Percentiles rank a stretch among this genome's conserved stretches.
Conservation (phyloP, 2,329 filamentous ascomycete genomes). For the Penicillium sclerotigenum region DNA sequence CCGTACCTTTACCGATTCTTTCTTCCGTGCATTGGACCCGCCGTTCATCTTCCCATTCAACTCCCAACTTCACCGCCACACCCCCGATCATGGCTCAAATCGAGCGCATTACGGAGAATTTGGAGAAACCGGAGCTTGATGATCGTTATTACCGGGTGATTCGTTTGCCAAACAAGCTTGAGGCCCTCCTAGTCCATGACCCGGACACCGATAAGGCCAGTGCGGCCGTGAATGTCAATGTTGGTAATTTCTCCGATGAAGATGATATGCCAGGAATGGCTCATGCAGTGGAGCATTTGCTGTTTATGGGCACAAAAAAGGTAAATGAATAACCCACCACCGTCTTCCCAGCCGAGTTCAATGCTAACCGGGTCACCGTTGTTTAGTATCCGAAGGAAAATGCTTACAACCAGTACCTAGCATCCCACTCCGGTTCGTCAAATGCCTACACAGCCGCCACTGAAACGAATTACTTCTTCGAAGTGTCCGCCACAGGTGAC, state of each 20-base stretch:
- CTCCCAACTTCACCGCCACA: constrained; percentile 19
- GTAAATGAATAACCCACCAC: constrained; percentile 38
- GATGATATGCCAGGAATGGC: constrained; percentile 91
- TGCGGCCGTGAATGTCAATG: constrained; percentile 90
- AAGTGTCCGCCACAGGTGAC: constrained; percentile 75
- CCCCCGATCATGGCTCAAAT: constrained; percentile 33
- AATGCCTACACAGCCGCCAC: constrained; percentile 94
- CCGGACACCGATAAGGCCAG: constrained; percentile 94
- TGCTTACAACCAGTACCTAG: constrained; percentile 90
- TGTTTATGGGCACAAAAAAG: constrained; percentile 99
- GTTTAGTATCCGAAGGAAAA: constrained; percentile 83
- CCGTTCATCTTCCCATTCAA: constrained; percentile 21
- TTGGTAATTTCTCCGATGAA: constrained; percentile 91
- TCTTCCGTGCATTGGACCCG: constrained; percentile 9
- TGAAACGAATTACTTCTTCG: constrained; percentile 97
- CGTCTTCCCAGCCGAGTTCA: not conserved
- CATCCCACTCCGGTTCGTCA: constrained; percentile 82
- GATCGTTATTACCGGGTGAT: constrained; percentile 86
- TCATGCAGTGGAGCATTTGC: constrained; percentile 89
- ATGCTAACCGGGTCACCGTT: constrained; percentile 3
- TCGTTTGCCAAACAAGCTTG: constrained; percentile 77
- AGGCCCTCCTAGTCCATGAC: constrained; percentile 90
- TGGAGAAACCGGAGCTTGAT: constrained; percentile 82
- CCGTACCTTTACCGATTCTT: constrained; percentile 4
- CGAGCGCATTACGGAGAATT: constrained; percentile 60